These are phyloP conservation scores for Alternaria ethzedia DNA, from an alignment of 2,329 filamentous ascomycete genomes.

Conservation along the genomic window DNA sequence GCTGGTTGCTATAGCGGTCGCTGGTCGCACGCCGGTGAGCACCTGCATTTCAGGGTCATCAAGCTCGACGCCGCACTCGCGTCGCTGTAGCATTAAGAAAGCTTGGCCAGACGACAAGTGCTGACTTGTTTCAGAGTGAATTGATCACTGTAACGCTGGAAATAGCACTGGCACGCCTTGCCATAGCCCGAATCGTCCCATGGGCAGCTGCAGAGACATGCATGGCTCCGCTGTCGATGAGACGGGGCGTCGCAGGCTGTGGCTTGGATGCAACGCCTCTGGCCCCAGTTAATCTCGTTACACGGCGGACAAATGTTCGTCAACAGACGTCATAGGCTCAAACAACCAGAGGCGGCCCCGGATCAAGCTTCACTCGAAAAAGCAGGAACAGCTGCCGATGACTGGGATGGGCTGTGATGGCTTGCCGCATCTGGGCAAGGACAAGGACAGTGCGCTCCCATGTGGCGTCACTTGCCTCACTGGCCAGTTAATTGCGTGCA, in stretches of 20 bases:
- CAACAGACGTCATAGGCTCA: constrained; percentile 6
- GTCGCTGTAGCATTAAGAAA: background rate
- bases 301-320: background rate
- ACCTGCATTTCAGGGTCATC: background rate
- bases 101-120: constrained; percentile 7
- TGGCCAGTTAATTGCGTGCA: constrained; percentile 23
- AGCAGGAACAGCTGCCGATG: background rate
- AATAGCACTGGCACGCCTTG: constrained; percentile 1
- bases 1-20: background rate
- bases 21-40: background rate
- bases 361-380: background rate
- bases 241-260: background rate
- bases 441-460: constrained; percentile 3
- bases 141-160: background rate
- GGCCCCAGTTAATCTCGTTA: background rate
- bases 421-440: constrained; percentile 24
- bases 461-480: constrained; percentile 34
- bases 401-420: background rate
- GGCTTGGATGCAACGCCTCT: background rate
- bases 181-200: background rate
- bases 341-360: background rate
- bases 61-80: background rate
- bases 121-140: constrained; percentile 4
- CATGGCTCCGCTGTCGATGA: background rate
- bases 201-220: background rate